phyloP scores from a whole-genome alignment of 768 basidiomycete genomes.

The Kwoniella newhampshirensis region DNA sequence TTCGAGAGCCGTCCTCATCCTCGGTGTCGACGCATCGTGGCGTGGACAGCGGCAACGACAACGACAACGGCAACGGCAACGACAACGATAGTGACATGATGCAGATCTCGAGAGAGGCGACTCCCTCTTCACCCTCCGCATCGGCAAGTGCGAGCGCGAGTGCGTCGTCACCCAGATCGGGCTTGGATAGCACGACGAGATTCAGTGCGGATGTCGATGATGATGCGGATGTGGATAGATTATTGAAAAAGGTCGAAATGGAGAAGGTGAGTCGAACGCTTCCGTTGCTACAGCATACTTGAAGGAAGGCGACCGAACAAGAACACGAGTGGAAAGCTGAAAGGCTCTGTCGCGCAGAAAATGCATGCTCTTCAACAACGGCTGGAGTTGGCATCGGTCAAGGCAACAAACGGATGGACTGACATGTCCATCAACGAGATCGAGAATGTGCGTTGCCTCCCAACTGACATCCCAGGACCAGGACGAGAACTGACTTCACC shows the following conservation, averaged over 20 bases:
- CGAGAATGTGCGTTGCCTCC: constrained; percentile 29
- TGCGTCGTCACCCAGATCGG: constrained; percentile 13
- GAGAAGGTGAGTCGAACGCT: constrained; percentile 40
- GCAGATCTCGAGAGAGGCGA: constrained; percentile 26
- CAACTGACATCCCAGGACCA: not conserved
- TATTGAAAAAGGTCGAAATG: constrained; percentile 46
- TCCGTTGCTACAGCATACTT: not conserved
- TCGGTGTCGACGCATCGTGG: too few relatives aligned
- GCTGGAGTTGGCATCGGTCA: constrained; percentile 45
- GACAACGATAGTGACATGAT: constrained; percentile 4
- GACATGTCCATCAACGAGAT: constrained; percentile 46
- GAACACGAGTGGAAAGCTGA: constrained; percentile 1
- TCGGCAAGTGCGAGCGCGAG: constrained; percentile 7
- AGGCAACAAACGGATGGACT: constrained; percentile 43
- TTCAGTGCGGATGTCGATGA: constrained; percentile 2
- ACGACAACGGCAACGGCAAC: not conserved
- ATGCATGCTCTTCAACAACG: constrained; percentile 46
- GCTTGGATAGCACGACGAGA: constrained; percentile 11
- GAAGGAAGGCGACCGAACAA: not conserved
- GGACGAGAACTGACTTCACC: not conserved
- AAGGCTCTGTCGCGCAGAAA: constrained; percentile 19
- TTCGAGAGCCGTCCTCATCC: too few relatives aligned
- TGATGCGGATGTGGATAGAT: constrained; percentile 37
- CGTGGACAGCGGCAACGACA: too few relatives aligned
- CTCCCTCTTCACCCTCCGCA: constrained; percentile 23